Evolutionary conservation across 495 filamentous ascomycete species (phyloP).

Genomic region (Astrothelium subdiscretum): DNA sequence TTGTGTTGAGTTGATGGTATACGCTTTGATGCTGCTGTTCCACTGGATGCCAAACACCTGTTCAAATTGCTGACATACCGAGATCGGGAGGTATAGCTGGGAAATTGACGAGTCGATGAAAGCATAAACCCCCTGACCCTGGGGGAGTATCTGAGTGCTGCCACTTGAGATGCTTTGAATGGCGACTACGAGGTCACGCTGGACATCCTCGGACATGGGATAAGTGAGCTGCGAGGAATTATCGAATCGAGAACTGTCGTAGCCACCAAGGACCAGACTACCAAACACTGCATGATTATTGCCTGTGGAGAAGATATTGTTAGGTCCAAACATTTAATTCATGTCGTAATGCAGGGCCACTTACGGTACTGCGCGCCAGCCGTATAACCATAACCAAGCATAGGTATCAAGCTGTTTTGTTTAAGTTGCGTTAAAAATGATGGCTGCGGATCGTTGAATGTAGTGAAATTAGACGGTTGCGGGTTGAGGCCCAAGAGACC

Average conservation of each 20-base stretch:
- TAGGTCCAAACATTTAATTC: background rate
- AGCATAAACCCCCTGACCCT: slow-evolving; percentile 21
- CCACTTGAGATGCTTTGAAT: slow-evolving; percentile 18
- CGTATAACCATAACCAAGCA: slow-evolving; percentile 55
- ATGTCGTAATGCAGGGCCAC: slow-evolving; percentile 1
- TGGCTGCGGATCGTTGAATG: slow-evolving; percentile 18
- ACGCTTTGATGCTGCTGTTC: slow-evolving; percentile 39
- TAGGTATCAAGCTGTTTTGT: slow-evolving; percentile 41
- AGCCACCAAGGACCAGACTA: slow-evolving; percentile 52
- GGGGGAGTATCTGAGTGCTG: slow-evolving; percentile 12
- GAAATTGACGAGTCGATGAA: slow-evolving; percentile 56
- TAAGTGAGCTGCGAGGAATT: slow-evolving; percentile 40
- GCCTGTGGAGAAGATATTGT: slow-evolving; percentile 13
- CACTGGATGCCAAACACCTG: slow-evolving; percentile 45
- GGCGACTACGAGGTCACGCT: slow-evolving; percentile 31
- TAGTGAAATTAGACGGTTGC: slow-evolving; percentile 29
- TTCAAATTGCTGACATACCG: slow-evolving; percentile 50
- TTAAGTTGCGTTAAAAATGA: slow-evolving; percentile 28
- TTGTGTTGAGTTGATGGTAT: slow-evolving; percentile 18
- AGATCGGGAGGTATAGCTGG: slow-evolving; percentile 51
- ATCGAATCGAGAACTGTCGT: slow-evolving; percentile 45
- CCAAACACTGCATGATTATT: slow-evolving; percentile 27
- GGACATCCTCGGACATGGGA: slow-evolving; percentile 33
- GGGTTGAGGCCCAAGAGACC: slow-evolving; percentile 46
- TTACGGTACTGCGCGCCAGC: slow-evolving; percentile 53